These are phyloP conservation scores for Xylaria telfairii DNA, from an alignment of 495 filamentous ascomycete genomes.

Conservation along the genomic window DNA sequence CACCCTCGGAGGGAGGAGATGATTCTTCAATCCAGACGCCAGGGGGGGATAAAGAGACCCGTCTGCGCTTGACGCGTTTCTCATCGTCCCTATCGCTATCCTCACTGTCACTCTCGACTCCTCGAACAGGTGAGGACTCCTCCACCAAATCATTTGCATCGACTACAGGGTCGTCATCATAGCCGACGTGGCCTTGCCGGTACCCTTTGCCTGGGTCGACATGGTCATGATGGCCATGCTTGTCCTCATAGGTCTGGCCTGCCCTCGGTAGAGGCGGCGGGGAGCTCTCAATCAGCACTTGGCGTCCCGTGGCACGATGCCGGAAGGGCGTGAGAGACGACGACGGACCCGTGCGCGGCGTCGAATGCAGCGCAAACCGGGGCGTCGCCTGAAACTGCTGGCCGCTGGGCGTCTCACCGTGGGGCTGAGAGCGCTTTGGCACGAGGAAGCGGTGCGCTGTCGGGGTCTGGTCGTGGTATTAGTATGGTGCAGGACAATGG, in stretches of 20 bases:
- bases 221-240: background rate
- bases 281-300: constrained; percentile 35
- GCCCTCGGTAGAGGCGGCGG: constrained; percentile 21
- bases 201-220: background rate
- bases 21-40: constrained; percentile 8
- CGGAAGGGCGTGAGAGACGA: constrained; percentile 34
- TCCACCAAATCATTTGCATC: constrained; percentile 30
- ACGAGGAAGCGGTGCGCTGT: constrained; percentile 50
- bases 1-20: background rate
- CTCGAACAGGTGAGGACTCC: constrained; percentile 32
- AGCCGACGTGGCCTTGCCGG: constrained; percentile 31
- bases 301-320: constrained; percentile 28
- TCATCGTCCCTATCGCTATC: constrained; percentile 20
- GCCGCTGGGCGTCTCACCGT: constrained; percentile 36
- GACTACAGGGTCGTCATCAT: constrained; percentile 30
- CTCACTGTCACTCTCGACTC: constrained; percentile 24
- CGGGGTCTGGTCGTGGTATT: constrained; percentile 41
- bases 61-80: constrained; percentile 33
- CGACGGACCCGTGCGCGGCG: constrained; percentile 30
- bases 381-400: constrained; percentile 50
- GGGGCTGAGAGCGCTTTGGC: constrained; percentile 45
- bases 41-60: constrained; percentile 37
- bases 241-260: background rate
- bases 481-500: background rate
- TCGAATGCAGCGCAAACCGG: constrained; percentile 44